These are phyloP conservation scores for Plenodomus tracheiphilus DNA, from an alignment of 2,329 filamentous ascomycete genomes.

Conservation along the genomic window DNA sequence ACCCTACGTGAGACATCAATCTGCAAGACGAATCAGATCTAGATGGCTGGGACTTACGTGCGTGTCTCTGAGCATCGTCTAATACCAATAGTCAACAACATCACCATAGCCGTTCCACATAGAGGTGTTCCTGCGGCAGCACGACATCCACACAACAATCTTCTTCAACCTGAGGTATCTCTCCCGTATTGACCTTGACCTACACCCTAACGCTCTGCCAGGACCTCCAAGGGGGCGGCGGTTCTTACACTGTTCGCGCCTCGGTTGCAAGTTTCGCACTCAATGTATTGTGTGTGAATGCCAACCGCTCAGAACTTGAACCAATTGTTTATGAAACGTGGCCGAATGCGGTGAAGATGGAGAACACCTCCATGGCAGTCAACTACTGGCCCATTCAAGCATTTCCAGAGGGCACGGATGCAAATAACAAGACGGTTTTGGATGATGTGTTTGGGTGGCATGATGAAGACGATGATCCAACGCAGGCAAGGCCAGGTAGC, in stretches of 20 bases:
- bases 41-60: not conserved
- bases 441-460: constrained; percentile 9
- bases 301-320: constrained; percentile 5
- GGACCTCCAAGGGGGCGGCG: constrained; percentile 4
- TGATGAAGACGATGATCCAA: constrained; percentile 4
- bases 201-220: not conserved
- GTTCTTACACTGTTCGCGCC: constrained; percentile 7
- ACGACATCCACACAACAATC: constrained; percentile 2
- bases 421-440: constrained; percentile 7
- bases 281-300: constrained; percentile 6
- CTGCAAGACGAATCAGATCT: not conserved
- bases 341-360: constrained; percentile 4
- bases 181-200: not conserved
- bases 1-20: not conserved
- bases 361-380: constrained; percentile 5
- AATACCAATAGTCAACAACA: constrained; percentile 4
- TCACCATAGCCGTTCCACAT: constrained; percentile 10
- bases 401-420: constrained; percentile 4
- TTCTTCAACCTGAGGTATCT: constrained; percentile 5
- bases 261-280: constrained; percentile 7
- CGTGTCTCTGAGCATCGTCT: not conserved
- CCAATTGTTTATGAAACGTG: constrained; percentile 7
- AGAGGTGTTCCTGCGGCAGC: constrained; percentile 8
- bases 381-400: constrained; percentile 8
- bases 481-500: constrained; percentile 6